Percentiles rank a stretch among this genome's conserved stretches.
phyloP scores from a whole-genome alignment of 2,329 filamentous ascomycete species.

The Dothistroma pini region DNA sequence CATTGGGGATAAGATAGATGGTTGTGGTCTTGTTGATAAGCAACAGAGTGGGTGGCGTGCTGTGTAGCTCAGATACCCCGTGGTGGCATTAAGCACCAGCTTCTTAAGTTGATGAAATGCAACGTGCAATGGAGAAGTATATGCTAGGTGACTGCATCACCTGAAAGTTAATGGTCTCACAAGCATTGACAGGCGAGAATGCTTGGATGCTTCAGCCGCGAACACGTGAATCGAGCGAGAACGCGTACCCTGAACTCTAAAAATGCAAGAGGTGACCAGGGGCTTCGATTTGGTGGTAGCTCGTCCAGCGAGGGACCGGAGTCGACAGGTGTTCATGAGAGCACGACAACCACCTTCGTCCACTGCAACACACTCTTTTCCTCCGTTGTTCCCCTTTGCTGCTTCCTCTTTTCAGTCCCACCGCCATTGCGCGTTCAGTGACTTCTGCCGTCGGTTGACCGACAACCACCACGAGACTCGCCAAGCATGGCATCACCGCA shows the following conservation, averaged over 20 bases:
- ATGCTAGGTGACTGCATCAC: not conserved
- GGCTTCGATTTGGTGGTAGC: not conserved
- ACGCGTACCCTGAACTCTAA: not conserved
- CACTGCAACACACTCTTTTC: constrained; percentile 7
- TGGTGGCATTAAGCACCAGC: not conserved
- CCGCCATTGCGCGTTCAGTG: not conserved
- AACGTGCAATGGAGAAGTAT: not conserved
- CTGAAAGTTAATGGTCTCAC: not conserved
- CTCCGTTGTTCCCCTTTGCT: not conserved
- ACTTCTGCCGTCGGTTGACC: constrained; percentile 10
- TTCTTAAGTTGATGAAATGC: not conserved
- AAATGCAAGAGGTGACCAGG: not conserved
- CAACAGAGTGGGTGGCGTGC: not conserved
- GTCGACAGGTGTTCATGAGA: not conserved
- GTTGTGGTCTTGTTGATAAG: not conserved
- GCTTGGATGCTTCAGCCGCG: not conserved
- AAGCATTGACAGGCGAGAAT: not conserved
- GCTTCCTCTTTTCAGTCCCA: constrained; percentile 2
- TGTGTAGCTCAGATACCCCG: not conserved
- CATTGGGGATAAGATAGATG: not conserved
- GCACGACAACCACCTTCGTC: not conserved
- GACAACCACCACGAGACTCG: constrained; percentile 1
- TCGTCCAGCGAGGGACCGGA: not conserved
- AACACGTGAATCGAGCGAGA: not conserved
- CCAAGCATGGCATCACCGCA: constrained; percentile 15